Percentiles rank a stretch among this genome's conserved stretches.
Conservation (phyloP, 108 stramenopile genomes). For the Cyclotella kingstonii region DNA sequence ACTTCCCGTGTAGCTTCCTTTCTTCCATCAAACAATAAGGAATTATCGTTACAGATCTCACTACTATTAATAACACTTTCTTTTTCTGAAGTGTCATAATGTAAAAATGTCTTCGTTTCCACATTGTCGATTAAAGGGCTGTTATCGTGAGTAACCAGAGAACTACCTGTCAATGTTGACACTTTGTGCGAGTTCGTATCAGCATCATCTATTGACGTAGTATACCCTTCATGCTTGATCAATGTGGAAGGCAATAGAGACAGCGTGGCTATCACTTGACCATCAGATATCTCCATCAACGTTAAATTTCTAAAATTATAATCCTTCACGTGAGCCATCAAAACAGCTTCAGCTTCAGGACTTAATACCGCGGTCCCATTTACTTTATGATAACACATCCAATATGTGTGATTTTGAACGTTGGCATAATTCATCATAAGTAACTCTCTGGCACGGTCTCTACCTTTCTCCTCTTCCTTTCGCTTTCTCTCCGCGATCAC, state of each 20-base stretch:
- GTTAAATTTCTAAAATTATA: slow-evolving; percentile 18
- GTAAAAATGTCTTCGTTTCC: too few species aligned
- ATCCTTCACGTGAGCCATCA: not conserved
- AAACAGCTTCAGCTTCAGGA: slow-evolving; percentile 17
- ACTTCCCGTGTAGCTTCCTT: too few species aligned
- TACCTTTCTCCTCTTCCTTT: slow-evolving; percentile 36
- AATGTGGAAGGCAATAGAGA: slow-evolving; percentile 14
- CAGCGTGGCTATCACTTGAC: slow-evolving; percentile 21
- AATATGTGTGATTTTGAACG: slow-evolving; percentile 19
- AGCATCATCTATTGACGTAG: not conserved
- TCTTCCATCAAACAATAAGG: too few species aligned
- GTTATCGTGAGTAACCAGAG: slow-evolving; percentile 13
- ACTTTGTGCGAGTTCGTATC: slow-evolving; percentile 11
- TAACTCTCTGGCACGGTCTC: slow-evolving; percentile 17
- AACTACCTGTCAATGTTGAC: slow-evolving; percentile 15
- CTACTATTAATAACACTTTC: not conserved
- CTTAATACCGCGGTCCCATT: slow-evolving; percentile 37
- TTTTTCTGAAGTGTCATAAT: not conserved
- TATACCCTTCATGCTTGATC: not conserved
- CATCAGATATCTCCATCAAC: slow-evolving; percentile 28
- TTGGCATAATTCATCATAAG: slow-evolving; percentile 20
- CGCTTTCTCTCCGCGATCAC: slow-evolving; percentile 44
- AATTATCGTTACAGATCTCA: slow-evolving; percentile 11
- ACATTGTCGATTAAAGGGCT: slow-evolving; percentile 3
- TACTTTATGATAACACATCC: slow-evolving; percentile 7